Evolutionary conservation across 1,139 yeast genomes (phyloP).

Genomic region (Candida labiduridarum): DNA sequence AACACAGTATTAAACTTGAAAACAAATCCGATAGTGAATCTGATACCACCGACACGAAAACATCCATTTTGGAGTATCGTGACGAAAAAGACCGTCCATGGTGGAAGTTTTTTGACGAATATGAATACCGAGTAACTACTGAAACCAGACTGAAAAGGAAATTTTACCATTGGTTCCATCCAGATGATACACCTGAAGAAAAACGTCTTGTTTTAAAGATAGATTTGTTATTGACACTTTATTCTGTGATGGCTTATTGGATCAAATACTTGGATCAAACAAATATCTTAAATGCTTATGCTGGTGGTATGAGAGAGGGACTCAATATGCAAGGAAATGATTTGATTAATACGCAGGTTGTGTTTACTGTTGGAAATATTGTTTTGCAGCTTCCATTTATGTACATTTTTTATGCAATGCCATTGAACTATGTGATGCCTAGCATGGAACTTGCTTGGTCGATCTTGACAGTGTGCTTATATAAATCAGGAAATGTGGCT

Average conservation of each 20-base stretch:
- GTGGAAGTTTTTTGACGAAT: no score
- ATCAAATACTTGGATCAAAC: constrained; percentile 68
- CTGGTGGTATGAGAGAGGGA: constrained; percentile 62
- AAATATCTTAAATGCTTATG: constrained; percentile 67
- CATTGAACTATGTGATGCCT: constrained; percentile 59
- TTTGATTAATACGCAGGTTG: constrained; percentile 59
- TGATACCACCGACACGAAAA: no score
- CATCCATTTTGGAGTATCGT: no score
- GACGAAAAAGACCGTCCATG: no score
- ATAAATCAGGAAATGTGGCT: constrained; percentile 45
- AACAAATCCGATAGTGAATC: no score
- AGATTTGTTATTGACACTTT: constrained; percentile 61
- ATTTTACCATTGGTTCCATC: constrained; percentile 70
- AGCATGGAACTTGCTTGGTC: constrained; percentile 68
- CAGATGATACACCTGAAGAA: constrained; percentile 56
- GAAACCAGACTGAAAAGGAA: constrained; percentile 39
- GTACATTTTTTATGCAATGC: constrained; percentile 46
- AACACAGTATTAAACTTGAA: constrained; percentile 33
- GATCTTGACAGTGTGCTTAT: constrained; percentile 59
- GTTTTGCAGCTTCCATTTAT: constrained; percentile 32
- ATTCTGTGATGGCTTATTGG: constrained; percentile 68
- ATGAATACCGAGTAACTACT: constrained; percentile 54
- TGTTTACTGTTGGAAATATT: constrained; percentile 56
- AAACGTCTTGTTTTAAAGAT: constrained; percentile 59
- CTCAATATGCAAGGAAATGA: constrained; percentile 65